These are phyloP conservation scores for Pseudozyma pruni DNA, from an alignment of 1,284 basidiomycete genomes.

Conservation along the genomic window DNA sequence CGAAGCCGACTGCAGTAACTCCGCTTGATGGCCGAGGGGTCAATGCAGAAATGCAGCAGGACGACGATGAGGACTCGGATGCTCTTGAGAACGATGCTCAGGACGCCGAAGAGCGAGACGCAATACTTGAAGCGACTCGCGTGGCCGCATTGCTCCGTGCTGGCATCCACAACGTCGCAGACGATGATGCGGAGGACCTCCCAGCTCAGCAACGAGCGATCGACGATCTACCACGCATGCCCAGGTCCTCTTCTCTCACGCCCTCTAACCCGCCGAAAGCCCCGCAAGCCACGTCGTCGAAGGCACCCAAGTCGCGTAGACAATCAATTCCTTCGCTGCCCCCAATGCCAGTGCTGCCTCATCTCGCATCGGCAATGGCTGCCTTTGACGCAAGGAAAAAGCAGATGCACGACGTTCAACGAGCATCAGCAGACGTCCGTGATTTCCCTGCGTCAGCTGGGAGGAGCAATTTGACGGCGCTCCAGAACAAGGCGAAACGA, in stretches of 20 bases:
- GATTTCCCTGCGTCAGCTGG: too few species aligned
- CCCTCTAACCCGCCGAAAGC: neutral
- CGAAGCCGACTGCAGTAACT: too few species aligned
- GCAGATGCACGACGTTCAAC: slow-evolving; percentile 6
- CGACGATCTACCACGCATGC: slow-evolving; percentile 26
- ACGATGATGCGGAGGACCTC: slow-evolving; percentile 1
- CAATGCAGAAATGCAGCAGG: neutral
- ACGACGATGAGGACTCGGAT: neutral
- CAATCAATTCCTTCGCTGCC: slow-evolving; percentile 5
- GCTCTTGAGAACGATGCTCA: neutral
- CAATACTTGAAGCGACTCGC: slow-evolving; percentile 12
- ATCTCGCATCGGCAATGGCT: slow-evolving; percentile 33
- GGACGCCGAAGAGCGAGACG: slow-evolving; percentile 21
- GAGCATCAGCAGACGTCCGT: neutral
- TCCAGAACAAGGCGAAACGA: neutral
- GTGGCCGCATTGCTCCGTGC: slow-evolving; percentile 23
- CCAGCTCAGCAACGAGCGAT: neutral
- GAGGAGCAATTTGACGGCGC: too few species aligned
- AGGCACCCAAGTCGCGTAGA: neutral
- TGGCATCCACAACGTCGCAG: slow-evolving; percentile 7
- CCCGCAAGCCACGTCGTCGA: neutral
- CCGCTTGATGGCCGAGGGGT: slow-evolving; percentile 5
- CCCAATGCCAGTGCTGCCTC: slow-evolving; percentile 14
- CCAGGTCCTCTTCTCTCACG: neutral
- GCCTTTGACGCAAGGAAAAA: slow-evolving; percentile 34